phyloP scores from a whole-genome alignment of 352 stramenopile genomes.

The Phytophthora sp. region DNA sequence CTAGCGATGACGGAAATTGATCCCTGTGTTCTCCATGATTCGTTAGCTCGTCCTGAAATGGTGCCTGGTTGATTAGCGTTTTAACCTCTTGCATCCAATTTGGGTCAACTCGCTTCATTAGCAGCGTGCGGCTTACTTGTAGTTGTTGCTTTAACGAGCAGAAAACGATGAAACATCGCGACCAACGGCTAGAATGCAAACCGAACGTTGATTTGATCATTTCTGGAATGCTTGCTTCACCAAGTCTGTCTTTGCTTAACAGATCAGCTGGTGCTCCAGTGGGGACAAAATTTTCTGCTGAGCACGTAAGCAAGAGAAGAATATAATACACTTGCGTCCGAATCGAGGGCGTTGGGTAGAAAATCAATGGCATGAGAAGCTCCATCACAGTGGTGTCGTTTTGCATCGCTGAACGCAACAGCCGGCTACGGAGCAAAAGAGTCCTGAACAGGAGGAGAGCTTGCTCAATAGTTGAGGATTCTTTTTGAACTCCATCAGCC shows the following conservation, averaged over 20 bases:
- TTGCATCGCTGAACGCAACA: constrained; percentile 40
- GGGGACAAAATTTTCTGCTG: constrained; percentile 46
- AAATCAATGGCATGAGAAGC: constrained; percentile 44
- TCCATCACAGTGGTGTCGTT: constrained; percentile 25
- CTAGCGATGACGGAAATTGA: background rate
- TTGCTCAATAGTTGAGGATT: constrained; percentile 22
- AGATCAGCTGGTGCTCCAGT: background rate
- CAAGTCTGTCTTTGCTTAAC: background rate
- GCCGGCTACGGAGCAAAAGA: constrained; percentile 44
- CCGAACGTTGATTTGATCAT: constrained; percentile 50
- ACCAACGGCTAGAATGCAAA: constrained; percentile 44
- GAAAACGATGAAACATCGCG: constrained; percentile 34
- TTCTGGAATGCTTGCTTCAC: constrained; percentile 26
- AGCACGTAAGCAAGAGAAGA: constrained; percentile 62
- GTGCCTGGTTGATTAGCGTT: constrained; percentile 3
- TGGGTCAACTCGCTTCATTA: constrained; percentile 17
- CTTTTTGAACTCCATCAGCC: background rate
- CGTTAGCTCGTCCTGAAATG: background rate
- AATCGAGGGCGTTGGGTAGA: constrained; percentile 41
- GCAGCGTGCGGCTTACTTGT: constrained; percentile 3
- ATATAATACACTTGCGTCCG: constrained; percentile 70
- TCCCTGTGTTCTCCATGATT: background rate
- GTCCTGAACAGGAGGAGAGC: constrained; percentile 47
- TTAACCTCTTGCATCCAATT: constrained; percentile 32
- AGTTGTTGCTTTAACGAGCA: constrained; percentile 29